phyloP scores from a whole-genome alignment of 352 stramenopile genomes.

The Phytophthora podocarpi region DNA sequence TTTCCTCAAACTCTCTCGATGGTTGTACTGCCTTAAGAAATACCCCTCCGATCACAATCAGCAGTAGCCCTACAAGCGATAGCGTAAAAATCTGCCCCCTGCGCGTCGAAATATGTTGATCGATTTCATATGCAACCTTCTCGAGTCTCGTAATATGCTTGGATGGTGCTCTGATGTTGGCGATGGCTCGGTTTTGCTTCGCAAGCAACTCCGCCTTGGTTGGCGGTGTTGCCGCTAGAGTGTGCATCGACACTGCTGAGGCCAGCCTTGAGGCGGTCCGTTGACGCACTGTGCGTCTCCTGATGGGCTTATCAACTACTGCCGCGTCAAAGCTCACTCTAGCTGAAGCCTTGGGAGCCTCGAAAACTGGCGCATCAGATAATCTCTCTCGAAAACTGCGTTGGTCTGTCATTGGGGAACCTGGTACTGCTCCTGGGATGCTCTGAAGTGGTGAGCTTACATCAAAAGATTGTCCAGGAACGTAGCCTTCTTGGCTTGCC shows the following conservation, averaged over 20 bases:
- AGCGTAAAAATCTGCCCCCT: slow-evolving; percentile 57
- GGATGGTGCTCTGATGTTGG: slow-evolving; percentile 23
- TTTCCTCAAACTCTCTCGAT: slow-evolving; percentile 39
- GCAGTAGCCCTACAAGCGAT: slow-evolving; percentile 38
- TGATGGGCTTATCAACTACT: neutral
- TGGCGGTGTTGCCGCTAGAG: neutral
- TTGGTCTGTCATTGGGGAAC: neutral
- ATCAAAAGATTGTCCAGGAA: neutral
- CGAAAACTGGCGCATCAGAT: slow-evolving; percentile 1
- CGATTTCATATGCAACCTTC: slow-evolving; percentile 53
- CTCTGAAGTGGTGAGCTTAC: slow-evolving; percentile 2
- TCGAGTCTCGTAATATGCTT: slow-evolving; percentile 44
- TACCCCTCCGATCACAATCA: slow-evolving; percentile 54
- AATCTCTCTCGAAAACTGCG: slow-evolving; percentile 9
- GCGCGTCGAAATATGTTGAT: slow-evolving; percentile 71
- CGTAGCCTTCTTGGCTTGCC: neutral
- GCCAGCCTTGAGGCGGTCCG: slow-evolving; percentile 22
- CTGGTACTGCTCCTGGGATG: slow-evolving; percentile 1
- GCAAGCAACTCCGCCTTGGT: slow-evolving; percentile 30
- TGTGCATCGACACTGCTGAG: slow-evolving; percentile 16
- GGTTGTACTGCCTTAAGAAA: slow-evolving; percentile 49
- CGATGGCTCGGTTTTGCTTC: slow-evolving; percentile 28
- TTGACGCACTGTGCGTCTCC: slow-evolving; percentile 19
- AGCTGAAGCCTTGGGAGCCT: neutral
- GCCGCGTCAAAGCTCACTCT: slow-evolving; percentile 27